Evolutionary conservation across 2,329 filamentous ascomycete genomes (phyloP), one percentile per base, ranked within the genome.

Genomic region (Colletotrichum eleusines): DNA sequence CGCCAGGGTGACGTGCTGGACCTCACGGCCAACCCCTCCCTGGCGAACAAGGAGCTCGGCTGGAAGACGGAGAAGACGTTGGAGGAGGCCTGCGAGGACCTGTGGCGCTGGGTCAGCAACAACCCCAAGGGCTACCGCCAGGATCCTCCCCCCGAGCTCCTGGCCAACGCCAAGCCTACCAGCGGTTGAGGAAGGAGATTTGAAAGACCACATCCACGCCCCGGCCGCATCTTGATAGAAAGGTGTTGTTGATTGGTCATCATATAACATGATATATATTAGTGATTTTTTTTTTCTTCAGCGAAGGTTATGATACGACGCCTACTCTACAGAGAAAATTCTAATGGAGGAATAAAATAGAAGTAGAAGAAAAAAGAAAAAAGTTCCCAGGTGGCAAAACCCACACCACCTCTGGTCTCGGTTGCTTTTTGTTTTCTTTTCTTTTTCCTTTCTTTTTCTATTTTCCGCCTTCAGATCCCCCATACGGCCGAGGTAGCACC

Each of bases 51-150:
- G 80, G 96, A 99, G 84, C 88, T 99, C 64, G 86, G 90, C 73
- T 99, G 96, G 96, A 95, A 95, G 86, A 95, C 96, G 1, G 89
- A 97, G 84, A 87, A 92, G 69, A 95, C 93, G 26, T 90, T 99
- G 80, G 95, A 98, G 84, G 90, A 97, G 81, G 95, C 95, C 33
- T 99, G 96, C 81, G 90, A 91, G 76, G 94, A 99, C 82, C 87
- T 99, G 74, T 99, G 96, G 96, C 91, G 90, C 78, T 99, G 96
- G 96, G 97, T 97, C 20, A 88, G 92, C 84, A 98, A 98, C 84
- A 98, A 98, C 84, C 96, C 96, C 31, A 90, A 95, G 83, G 96
- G 96, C 28, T 98, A 98, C 85, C 89, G 93, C 75, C 95, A 98
- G 84, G 87, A 94, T 74, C 94, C 95, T n/a, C 95, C 96, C 0